Evolutionary conservation across 306 rosid genomes (phyloP).

Genomic region (Vicia sativa): DNA sequence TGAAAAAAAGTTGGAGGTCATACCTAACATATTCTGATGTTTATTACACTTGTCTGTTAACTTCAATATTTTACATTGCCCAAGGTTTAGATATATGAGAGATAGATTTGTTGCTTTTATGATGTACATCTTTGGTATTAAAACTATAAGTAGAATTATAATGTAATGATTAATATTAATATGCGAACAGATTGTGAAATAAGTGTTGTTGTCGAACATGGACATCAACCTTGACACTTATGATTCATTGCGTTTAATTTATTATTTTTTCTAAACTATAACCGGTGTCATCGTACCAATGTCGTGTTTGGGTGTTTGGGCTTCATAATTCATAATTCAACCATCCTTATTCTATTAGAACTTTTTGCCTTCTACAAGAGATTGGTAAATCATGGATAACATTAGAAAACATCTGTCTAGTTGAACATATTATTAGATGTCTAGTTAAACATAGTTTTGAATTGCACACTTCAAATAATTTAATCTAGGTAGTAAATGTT

Average conservation of each 20-base stretch:
- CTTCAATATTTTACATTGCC: neutral
- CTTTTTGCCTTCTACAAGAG: too few species aligned
- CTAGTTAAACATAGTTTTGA: neutral
- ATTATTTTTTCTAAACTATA: too few species aligned
- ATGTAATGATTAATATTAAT: conserved; percentile 2
- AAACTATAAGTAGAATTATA: conserved; percentile 23
- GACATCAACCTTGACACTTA: too few species aligned
- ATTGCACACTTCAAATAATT: neutral
- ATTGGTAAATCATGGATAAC: neutral
- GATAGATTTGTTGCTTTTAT: neutral
- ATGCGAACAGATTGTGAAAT: neutral
- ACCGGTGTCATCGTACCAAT: too few species aligned
- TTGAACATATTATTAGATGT: neutral
- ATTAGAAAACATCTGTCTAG: neutral
- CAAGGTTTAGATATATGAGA: too few species aligned
- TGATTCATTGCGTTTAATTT: too few species aligned
- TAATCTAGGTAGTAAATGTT: neutral
- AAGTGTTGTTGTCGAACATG: too few species aligned
- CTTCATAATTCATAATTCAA: too few species aligned
- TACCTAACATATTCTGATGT: neutral
- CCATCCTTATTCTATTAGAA: neutral
- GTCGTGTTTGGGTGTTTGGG: too few species aligned
- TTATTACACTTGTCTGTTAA: conserved; percentile 1
- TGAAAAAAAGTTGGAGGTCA: neutral
- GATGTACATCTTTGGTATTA: conserved; percentile 8